These are phyloP conservation scores for Tulasnella calospora DNA, from an alignment of 768 basidiomycete species.

Conservation along the genomic window DNA sequence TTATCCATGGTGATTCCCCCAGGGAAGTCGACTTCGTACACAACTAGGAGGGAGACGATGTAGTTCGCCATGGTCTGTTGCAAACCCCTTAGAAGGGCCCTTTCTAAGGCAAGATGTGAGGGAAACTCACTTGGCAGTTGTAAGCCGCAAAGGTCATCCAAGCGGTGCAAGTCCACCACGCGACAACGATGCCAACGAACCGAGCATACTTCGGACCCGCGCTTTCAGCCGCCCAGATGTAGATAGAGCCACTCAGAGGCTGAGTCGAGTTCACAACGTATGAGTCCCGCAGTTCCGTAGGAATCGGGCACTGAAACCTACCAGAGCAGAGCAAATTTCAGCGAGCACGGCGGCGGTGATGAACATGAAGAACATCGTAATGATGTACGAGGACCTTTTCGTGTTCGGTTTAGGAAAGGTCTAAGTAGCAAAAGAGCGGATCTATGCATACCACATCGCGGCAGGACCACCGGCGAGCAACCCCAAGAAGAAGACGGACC, in stretches of 20 bases:
- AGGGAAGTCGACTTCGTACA: constrained; percentile 78
- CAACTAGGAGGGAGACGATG: constrained; percentile 73
- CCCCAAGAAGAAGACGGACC: constrained; percentile 74
- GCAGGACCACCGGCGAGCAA: constrained; percentile 81
- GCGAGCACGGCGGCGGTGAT: constrained; percentile 82
- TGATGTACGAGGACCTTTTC: constrained; percentile 75
- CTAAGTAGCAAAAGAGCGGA: background rate
- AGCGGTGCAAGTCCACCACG: constrained; percentile 92
- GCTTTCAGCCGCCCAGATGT: too few relatives aligned
- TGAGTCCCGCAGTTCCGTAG: background rate
- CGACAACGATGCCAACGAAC: constrained; percentile 81
- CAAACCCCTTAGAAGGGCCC: background rate
- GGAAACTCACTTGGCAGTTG: constrained; percentile 66
- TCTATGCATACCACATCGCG: constrained; percentile 61
- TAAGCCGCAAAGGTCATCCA: constrained; percentile 93
- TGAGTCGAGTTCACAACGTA: background rate
- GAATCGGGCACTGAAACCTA: too few relatives aligned
- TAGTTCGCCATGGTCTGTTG: constrained; percentile 80
- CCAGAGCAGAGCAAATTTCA: constrained; percentile 84
- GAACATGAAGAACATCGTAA: too few relatives aligned
- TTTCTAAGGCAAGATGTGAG: background rate
- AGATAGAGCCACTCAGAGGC: too few relatives aligned
- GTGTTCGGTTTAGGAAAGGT: background rate
- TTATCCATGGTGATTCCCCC: constrained; percentile 67
- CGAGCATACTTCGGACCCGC: constrained; percentile 75